Base-by-base conservation (phyloP, 2,329 filamentous ascomycete species). In the Talaromyces atroroseus region DNA sequence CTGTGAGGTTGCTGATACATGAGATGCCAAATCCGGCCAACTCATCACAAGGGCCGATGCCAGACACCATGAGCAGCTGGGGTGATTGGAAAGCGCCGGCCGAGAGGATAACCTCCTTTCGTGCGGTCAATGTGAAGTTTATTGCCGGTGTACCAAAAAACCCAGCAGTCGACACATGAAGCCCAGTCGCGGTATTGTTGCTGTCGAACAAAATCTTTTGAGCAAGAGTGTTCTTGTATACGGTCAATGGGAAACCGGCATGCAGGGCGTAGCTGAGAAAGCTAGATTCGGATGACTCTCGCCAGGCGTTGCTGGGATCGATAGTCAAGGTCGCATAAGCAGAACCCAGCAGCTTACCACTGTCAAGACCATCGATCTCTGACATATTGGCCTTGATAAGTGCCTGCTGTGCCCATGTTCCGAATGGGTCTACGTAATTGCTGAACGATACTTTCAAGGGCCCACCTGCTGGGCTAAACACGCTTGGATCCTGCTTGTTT, bases 71-170 rank as follows among this genome's bases (percentile, higher is more conserved):
- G 2, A 68, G 61, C 16, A 68, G 61, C 51, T 77, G 74, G 0
- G 74, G 76, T 1, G 73, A 74, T 40, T 74, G 72, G 56, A 76
- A 75, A 1, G 67, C 65, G 16, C 75, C 76, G 0, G 74, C 74
- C 0, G 74, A 74, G 0, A 78, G 51, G 24, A 79, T 74, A 20
- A 78, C 71, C 59, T 78, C 75, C 38, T 73, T 71, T 10, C 63
- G 66, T 1, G 72, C 72, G 0, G 55, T 54, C 32, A 68, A 66
- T 34, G 55, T 49, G 56, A 61, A 62, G 16, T 68, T 63, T 56
- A 66, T 38, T 40, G 65, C 16, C 23, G 34, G 16, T 6, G 51
- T 53, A 10, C 36, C 38, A 44, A 32, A 44, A 24, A 44, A 44
- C 24, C 49, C 23, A 29, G 49, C 49, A 38, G 49, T 20, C 63